phyloP scores from a whole-genome alignment of 768 basidiomycete species.

The Suillus decipiens region DNA sequence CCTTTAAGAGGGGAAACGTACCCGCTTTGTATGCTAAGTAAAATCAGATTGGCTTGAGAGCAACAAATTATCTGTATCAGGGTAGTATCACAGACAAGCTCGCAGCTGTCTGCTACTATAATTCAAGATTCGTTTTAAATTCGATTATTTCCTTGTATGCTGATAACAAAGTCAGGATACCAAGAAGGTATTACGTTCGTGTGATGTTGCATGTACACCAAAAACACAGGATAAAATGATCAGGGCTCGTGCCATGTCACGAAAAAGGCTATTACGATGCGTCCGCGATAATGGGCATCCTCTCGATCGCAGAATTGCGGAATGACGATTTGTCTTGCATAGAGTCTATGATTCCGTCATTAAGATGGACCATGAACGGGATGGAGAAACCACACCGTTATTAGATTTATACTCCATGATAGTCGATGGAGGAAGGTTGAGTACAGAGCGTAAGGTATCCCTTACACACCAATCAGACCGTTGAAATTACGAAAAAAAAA shows the following conservation, averaged over 20 bases:
- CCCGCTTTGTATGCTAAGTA: background rate
- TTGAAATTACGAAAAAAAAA: conserved; percentile 3
- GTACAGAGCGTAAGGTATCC: conserved; percentile 75
- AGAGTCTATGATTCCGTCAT: conserved; percentile 55
- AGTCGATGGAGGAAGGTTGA: conserved; percentile 75
- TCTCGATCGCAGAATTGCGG: conserved; percentile 61
- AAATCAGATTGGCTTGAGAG: background rate
- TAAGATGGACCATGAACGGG: background rate
- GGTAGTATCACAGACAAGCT: background rate
- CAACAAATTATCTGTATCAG: background rate
- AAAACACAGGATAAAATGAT: conserved; percentile 3
- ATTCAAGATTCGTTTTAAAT: background rate
- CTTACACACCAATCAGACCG: conserved; percentile 39
- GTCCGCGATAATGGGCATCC: conserved; percentile 30
- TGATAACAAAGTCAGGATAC: conserved; percentile 7
- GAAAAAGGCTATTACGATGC: conserved; percentile 14
- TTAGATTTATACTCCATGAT: conserved; percentile 96
- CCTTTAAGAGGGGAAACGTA: no score
- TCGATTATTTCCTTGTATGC: conserved; percentile 7
- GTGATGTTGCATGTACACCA: conserved; percentile 5
- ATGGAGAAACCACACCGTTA: conserved; percentile 54
- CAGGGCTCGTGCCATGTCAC: background rate
- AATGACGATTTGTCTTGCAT: conserved; percentile 90
- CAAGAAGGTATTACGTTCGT: conserved; percentile 10
- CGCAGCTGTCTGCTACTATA: background rate